A percentile compares a stretch with the other conserved stretches of the same genome.
These are phyloP conservation scores for Nakataea oryzae DNA, from an alignment of 2,329 filamentous ascomycete genomes.

Conservation along the genomic window DNA sequence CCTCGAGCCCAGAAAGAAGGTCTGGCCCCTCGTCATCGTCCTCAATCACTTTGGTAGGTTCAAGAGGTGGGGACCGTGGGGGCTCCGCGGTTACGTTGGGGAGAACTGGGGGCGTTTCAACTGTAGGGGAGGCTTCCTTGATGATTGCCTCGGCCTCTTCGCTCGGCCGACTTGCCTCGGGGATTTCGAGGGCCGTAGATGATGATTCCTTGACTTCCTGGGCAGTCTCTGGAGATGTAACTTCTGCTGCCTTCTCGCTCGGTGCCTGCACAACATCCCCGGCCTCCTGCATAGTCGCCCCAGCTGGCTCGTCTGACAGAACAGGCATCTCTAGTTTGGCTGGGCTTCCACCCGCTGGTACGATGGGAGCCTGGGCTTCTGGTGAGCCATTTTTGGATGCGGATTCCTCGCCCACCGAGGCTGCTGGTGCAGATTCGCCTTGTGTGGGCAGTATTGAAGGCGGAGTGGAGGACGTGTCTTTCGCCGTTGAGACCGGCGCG, in stretches of 20 bases:
- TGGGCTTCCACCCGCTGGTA: not conserved
- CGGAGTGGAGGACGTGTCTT: not conserved
- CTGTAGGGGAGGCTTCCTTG: not conserved
- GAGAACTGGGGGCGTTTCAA: not conserved
- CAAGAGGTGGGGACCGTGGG: not conserved
- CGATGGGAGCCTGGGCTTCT: not conserved
- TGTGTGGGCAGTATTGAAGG: not conserved
- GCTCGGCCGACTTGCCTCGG: not conserved
- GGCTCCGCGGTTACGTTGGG: not conserved
- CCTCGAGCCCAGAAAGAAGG: conserved; percentile 2
- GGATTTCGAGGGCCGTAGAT: not conserved
- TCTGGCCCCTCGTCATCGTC: conserved; percentile 1
- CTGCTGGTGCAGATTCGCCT: not conserved
- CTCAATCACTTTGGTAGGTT: not conserved
- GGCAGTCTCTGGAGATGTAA: not conserved
- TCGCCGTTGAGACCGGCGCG: not conserved
- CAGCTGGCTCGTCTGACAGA: not conserved
- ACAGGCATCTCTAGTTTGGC: not conserved
- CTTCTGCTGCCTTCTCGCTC: not conserved
- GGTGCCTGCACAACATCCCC: not conserved
- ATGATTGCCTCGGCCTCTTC: not conserved
- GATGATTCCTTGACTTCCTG: not conserved
- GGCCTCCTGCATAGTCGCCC: not conserved
- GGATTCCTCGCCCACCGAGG: not conserved
- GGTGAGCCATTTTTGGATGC: not conserved